phyloP scores from a whole-genome alignment of 2,329 filamentous ascomycete genomes.

The Talaromyces sp. region DNA sequence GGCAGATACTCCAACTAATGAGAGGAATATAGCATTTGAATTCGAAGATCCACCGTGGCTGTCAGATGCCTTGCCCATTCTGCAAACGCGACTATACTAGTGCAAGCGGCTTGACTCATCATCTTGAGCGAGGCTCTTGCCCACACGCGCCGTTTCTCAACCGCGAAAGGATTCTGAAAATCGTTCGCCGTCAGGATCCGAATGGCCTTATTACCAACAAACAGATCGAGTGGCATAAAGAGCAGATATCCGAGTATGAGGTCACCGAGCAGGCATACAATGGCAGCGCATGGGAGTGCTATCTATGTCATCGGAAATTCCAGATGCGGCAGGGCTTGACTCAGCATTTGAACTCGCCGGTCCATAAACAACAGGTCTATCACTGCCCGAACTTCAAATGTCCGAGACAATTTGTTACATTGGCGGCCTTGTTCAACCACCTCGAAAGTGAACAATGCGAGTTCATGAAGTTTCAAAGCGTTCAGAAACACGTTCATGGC shows the following conservation, averaged over 20 bases:
- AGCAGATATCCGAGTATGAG: conserved; percentile 31
- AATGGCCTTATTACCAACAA: conserved; percentile 53
- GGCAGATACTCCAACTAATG: not conserved
- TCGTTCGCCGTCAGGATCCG: conserved; percentile 50
- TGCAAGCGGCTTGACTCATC: conserved; percentile 56
- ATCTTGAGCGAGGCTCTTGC: conserved; percentile 59
- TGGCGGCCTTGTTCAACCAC: conserved; percentile 48
- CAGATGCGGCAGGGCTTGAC: conserved; percentile 39
- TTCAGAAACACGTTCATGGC: conserved; percentile 31
- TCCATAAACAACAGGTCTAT: conserved; percentile 51
- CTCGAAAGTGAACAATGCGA: conserved; percentile 48
- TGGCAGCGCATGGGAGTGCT: conserved; percentile 51
- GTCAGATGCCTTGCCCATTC: conserved; percentile 54
- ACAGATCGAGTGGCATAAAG: conserved; percentile 48
- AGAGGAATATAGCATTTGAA: conserved; percentile 53
- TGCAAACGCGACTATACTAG: conserved; percentile 50
- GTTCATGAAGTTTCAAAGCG: conserved; percentile 42
- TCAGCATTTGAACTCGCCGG: conserved; percentile 55
- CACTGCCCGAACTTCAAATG: conserved; percentile 46
- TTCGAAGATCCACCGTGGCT: conserved; percentile 52
- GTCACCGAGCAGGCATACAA: conserved; percentile 50
- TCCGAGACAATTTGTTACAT: conserved; percentile 36
- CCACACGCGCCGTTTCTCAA: conserved; percentile 46
- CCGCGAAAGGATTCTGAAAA: conserved; percentile 49
- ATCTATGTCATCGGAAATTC: conserved; percentile 54